Evolutionary conservation across 208 protist species (phyloP).

Genomic region (Trypanosoma caninum): DNA sequence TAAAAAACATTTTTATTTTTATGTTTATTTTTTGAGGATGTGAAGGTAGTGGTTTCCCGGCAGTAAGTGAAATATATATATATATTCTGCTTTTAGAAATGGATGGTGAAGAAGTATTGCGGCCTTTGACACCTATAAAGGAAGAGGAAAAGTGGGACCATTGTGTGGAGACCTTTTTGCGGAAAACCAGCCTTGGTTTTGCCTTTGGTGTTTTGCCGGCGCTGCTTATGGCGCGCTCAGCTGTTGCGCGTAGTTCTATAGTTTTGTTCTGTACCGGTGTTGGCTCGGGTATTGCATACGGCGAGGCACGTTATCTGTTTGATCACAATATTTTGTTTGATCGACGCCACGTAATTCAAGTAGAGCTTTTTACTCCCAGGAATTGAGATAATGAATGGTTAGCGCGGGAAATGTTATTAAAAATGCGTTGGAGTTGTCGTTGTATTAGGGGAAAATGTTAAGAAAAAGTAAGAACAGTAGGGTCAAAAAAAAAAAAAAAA

Average conservation of each 20-base stretch:
- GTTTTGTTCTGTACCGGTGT: slow-evolving; percentile 69
- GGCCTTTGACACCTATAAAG: slow-evolving; percentile 25
- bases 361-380: slow-evolving; percentile 29
- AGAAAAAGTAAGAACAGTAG: neutral
- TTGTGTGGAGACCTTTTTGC: slow-evolving; percentile 76
- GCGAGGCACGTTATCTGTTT: slow-evolving; percentile 86
- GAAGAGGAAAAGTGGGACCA: slow-evolving; percentile 90
- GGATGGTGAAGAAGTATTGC: neutral
- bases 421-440: too few species aligned
- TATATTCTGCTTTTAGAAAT: too few species aligned
- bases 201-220: slow-evolving; percentile 63
- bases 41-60: too few species aligned
- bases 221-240: slow-evolving; percentile 70
- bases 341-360: slow-evolving; percentile 65
- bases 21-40: too few species aligned
- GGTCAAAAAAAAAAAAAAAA: slow-evolving; percentile 6
- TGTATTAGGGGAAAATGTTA: too few species aligned
- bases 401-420: too few species aligned
- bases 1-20: too few species aligned
- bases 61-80: too few species aligned
- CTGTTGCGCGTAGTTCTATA: slow-evolving; percentile 50
- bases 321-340: slow-evolving; percentile 88
- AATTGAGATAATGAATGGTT: slow-evolving; percentile 11
- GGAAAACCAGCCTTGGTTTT: slow-evolving; percentile 83
- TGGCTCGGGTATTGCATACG: slow-evolving; percentile 81